These are phyloP conservation scores for Starmerella kuoi DNA, from an alignment of 805 yeast genomes.

Conservation along the genomic window DNA sequence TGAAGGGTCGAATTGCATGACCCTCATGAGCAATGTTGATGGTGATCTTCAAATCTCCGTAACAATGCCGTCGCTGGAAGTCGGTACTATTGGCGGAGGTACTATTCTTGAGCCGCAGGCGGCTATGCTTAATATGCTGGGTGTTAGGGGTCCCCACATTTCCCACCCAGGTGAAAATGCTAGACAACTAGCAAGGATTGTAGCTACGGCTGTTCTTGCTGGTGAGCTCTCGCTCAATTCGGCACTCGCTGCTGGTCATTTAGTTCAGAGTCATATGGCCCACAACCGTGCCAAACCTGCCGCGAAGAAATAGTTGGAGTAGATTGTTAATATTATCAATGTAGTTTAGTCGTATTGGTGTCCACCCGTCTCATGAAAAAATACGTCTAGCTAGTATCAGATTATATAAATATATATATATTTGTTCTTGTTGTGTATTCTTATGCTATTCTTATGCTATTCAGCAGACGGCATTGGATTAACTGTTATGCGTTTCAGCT, in stretches of 20 bases:
- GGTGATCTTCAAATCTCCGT: constrained; percentile 87
- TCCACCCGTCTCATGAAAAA: too few species aligned
- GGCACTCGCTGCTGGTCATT: constrained; percentile 96
- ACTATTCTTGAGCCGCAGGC: constrained; percentile 95
- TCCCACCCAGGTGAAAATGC: constrained; percentile 91
- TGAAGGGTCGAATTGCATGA: constrained; percentile 93
- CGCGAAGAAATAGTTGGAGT: neutral
- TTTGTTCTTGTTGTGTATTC: too few species aligned
- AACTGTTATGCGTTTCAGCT: too few species aligned
- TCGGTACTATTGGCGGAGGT: constrained; percentile 99
- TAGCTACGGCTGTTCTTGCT: constrained; percentile 90
- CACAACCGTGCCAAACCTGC: constrained; percentile 61
- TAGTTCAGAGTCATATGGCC: constrained; percentile 94
- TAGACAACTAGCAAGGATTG: constrained; percentile 78
- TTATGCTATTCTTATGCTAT: too few species aligned
- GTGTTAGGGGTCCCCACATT: constrained; percentile 92
- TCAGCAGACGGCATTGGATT: too few species aligned
- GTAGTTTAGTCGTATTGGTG: too few species aligned
- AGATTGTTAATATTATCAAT: too few species aligned
- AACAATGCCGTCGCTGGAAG: constrained; percentile 99
- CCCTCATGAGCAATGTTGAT: constrained; percentile 69
- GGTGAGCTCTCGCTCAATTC: constrained; percentile 91
- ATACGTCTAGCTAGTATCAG: too few species aligned
- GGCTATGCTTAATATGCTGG: constrained; percentile 86
- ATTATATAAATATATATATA: too few species aligned